Conservation (phyloP, 768 basidiomycete species). For the Sporobolomyces pararoseus region DNA sequence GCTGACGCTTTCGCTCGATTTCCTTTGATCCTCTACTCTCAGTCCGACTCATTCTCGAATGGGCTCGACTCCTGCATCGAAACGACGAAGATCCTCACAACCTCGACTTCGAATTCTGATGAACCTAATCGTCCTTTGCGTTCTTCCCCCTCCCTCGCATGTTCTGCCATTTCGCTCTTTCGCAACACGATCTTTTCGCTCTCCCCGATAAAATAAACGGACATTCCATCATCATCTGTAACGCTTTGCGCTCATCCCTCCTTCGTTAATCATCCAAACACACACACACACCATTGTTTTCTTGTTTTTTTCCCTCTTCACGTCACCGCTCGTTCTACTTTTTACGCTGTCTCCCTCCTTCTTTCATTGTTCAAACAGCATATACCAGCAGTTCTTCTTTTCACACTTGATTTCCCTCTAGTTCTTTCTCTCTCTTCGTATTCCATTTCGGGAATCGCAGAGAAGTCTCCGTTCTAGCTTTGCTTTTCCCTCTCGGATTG, state of each 20-base stretch:
- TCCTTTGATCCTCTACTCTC: too few relatives aligned
- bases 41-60: conserved; percentile 44
- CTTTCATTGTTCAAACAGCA: background rate
- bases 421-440: background rate
- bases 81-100: conserved; percentile 33
- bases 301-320: background rate
- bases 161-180: background rate
- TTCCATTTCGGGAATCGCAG: too few relatives aligned
- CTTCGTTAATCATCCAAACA: background rate
- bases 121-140: too few relatives aligned
- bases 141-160: background rate
- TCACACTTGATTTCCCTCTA: background rate
- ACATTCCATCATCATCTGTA: too few relatives aligned
- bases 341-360: background rate
- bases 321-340: conserved; percentile 9
- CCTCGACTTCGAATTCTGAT: conserved; percentile 36
- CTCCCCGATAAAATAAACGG: too few relatives aligned
- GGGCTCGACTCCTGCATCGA: conserved; percentile 42
- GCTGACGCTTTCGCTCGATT: too few relatives aligned
- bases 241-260: background rate
- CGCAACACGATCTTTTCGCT: too few relatives aligned
- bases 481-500: too few relatives aligned
- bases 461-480: too few relatives aligned
- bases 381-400: background rate
- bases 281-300: too few relatives aligned